Percentiles rank a stretch among this genome's conserved stretches.
Evolutionary conservation across 306 rosid species (phyloP).

Genomic region (Prunus mira): DNA sequence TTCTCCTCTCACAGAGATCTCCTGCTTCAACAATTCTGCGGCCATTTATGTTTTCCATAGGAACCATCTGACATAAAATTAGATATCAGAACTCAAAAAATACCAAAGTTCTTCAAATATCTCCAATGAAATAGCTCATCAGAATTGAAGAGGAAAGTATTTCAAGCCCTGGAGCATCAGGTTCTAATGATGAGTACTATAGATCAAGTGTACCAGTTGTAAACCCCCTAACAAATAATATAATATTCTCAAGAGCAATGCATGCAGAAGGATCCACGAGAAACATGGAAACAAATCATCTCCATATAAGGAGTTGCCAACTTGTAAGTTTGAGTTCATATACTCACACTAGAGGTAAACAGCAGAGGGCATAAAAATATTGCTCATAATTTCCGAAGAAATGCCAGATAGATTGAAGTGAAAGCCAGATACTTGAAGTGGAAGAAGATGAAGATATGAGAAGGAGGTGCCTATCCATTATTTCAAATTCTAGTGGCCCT

Average conservation of each 20-base stretch:
- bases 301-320: not conserved
- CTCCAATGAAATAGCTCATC: not conserved
- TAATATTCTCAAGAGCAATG: not conserved
- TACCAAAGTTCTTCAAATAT: constrained; percentile 7
- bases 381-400: not conserved
- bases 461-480: not conserved
- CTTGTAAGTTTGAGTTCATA: not conserved
- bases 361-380: not conserved
- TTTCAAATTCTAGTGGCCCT: not conserved
- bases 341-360: not conserved
- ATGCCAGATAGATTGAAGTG: not conserved
- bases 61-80: constrained; percentile 65
- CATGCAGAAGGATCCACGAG: not conserved
- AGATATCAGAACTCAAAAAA: constrained; percentile 25
- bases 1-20: constrained; percentile 95
- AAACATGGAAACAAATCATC: not conserved
- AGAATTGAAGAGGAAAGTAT: not conserved
- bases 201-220: not conserved
- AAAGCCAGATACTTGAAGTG: not conserved
- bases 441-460: not conserved
- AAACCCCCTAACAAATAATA: not conserved
- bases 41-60: constrained; percentile 91
- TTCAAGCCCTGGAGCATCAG: not conserved
- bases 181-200: not conserved
- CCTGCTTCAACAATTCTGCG: constrained; percentile 88